Evolutionary conservation across 2,329 filamentous ascomycete genomes (phyloP).

Genomic region (Thielaviopsis euricoi): DNA sequence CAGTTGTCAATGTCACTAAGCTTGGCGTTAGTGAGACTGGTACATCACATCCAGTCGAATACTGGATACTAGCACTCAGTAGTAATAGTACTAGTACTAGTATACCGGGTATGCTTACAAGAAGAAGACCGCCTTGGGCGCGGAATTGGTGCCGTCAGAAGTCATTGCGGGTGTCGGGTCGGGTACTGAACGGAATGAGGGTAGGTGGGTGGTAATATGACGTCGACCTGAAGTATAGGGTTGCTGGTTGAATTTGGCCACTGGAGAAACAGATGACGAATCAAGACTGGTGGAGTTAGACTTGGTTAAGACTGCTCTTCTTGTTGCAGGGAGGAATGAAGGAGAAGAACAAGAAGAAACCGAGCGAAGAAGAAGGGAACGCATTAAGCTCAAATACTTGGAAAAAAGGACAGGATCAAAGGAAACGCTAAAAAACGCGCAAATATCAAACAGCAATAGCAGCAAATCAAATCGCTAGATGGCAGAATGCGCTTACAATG

Average conservation of each 20-base stretch:
- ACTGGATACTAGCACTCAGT: too few relatives aligned
- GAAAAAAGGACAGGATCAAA: background rate
- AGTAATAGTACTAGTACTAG: too few relatives aligned
- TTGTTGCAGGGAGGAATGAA: background rate
- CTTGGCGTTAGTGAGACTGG: background rate
- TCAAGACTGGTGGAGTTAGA: background rate
- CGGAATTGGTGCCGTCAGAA: background rate
- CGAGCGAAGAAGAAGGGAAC: background rate
- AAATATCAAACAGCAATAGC: background rate
- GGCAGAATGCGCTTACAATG: background rate
- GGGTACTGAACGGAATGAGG: background rate
- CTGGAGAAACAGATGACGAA: background rate
- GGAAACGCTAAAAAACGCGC: background rate
- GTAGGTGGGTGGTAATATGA: background rate
- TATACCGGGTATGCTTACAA: slow-evolving; percentile 26
- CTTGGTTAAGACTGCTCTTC: background rate
- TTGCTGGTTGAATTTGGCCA: background rate
- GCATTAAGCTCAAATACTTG: background rate
- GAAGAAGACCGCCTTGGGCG: slow-evolving; percentile 26
- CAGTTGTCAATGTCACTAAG: slow-evolving; percentile 97
- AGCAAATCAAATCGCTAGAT: background rate
- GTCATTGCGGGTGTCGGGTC: background rate
- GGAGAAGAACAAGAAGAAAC: background rate
- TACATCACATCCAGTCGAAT: too few relatives aligned
- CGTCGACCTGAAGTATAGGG: background rate